Base-by-base conservation (phyloP, 352 stramenopile species). In the Globisporangium spiculum region DNA sequence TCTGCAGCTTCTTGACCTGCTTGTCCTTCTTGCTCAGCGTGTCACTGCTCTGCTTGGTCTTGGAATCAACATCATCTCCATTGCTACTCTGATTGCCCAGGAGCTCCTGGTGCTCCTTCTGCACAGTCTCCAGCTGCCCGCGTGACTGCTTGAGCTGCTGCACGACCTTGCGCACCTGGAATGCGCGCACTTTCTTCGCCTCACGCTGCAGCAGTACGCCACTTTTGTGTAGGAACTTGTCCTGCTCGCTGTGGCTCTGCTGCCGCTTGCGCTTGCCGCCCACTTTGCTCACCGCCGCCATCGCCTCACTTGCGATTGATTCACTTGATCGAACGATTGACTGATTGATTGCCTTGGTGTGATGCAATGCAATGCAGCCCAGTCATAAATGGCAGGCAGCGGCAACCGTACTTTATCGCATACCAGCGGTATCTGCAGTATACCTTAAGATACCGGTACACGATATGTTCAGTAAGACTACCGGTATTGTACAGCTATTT, bases 171-270 rank as follows among this genome's bases (percentile, higher is more conserved):
- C 79, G 84, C 69, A 87, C 73, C 32, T 86, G 63, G 61, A 93
- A 92, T 24, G 75, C 68, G 65, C 79, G 77, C 46, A 92, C 79
- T 67, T 92, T 92, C 75, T 93, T 93, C 38, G 76, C 75, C 67
- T 93, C 86, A 44, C 86, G 83, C 74, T 90, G 83, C 74, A 93
- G 73, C 59, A 91, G 63, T 63, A 77, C 74, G 56, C 71, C 75
- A 68, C 81, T 90, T 76, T 93, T 90, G 77, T 93, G 85, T 67
- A 80, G 75, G 54, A 91, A 82, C 61, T 82, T 83, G 56, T 93
- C 85, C 57, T 86, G 80, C 71, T 78, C 75, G 50, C 73, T 83
- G 75, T 86, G 86, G 24, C 26, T 72, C 74, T 14, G 34, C 63
- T 63, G 68, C 50, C 80, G 79, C 72, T 88, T 86, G 60, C 82